Percentiles rank a stretch among this genome's conserved stretches.
Evolutionary conservation across 2,329 filamentous ascomycete genomes (phyloP).

Genomic region (Aspergillus niger): DNA sequence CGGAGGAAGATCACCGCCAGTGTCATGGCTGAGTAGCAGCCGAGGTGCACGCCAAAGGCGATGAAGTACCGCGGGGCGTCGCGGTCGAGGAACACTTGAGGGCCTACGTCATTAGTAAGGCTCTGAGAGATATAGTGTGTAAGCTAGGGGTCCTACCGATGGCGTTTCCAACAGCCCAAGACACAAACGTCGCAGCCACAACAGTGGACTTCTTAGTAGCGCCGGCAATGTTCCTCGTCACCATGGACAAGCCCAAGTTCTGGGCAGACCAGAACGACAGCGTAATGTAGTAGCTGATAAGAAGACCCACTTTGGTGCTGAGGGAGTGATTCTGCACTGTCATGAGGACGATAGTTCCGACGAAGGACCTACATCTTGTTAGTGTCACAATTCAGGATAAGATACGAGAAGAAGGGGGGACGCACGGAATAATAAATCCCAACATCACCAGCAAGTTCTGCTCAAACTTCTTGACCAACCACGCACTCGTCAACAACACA

Average conservation of each 20-base stretch:
- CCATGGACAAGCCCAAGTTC: slow-evolving; percentile 66
- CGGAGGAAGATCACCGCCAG: slow-evolving; percentile 60
- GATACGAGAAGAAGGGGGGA: slow-evolving; percentile 19
- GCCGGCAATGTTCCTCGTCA: slow-evolving; percentile 69
- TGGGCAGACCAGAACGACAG: slow-evolving; percentile 77
- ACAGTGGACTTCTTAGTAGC: slow-evolving; percentile 72
- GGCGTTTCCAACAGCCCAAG: slow-evolving; percentile 69
- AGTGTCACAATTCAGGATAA: neutral
- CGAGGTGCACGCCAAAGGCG: slow-evolving; percentile 69
- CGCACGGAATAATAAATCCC: slow-evolving; percentile 66
- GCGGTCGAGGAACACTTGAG: slow-evolving; percentile 63
- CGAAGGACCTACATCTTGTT: slow-evolving; percentile 57
- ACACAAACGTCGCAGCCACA: slow-evolving; percentile 69
- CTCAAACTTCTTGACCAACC: slow-evolving; percentile 66
- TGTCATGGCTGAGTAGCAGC: slow-evolving; percentile 65
- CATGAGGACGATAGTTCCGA: slow-evolving; percentile 73
- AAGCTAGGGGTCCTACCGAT: slow-evolving; percentile 48
- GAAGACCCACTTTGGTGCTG: slow-evolving; percentile 64
- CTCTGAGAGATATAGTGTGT: neutral
- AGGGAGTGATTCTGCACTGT: slow-evolving; percentile 62
- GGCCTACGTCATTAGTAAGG: slow-evolving; percentile 43
- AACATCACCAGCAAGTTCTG: slow-evolving; percentile 71
- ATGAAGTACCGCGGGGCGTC: slow-evolving; percentile 68
- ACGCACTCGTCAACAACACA: slow-evolving; percentile 66
- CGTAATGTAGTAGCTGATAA: slow-evolving; percentile 75